phyloP scores from a whole-genome alignment of 345 rosid genomes.

The Boechera retrofracta region DNA sequence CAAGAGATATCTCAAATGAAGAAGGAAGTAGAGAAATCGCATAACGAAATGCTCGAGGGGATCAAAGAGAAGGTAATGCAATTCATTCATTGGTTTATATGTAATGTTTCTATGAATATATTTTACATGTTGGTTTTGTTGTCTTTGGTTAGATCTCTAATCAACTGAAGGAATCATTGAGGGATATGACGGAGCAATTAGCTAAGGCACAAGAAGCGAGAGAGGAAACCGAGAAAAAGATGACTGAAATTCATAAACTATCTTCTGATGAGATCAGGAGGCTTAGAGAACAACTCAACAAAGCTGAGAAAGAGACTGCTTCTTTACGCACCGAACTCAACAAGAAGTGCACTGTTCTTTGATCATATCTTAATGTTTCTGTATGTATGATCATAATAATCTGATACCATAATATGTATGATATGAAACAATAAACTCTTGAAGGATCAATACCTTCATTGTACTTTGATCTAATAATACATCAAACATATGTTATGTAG shows the following conservation, averaged over 20 bases:
- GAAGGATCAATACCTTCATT: constrained; percentile 4
- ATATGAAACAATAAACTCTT: constrained; percentile 11
- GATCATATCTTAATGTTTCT: not conserved
- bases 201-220: constrained; percentile 29
- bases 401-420: not conserved
- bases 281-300: constrained; percentile 43
- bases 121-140: constrained; percentile 15
- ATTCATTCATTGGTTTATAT: not conserved
- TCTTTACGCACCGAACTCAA: constrained; percentile 16
- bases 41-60: constrained; percentile 37
- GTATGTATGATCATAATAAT: not conserved
- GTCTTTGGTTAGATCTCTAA: constrained; percentile 33
- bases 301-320: constrained; percentile 41
- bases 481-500: not conserved
- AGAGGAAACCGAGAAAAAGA: constrained; percentile 32
- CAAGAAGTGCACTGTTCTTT: constrained; percentile 29
- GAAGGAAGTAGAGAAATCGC: constrained; percentile 26
- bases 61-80: constrained; percentile 29
- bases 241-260: constrained; percentile 28
- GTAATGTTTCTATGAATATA: not conserved
- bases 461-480: not conserved
- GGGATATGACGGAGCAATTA: constrained; percentile 35
- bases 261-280: constrained; percentile 43
- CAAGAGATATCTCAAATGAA: constrained; percentile 20
- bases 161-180: constrained; percentile 33